Conservation (phyloP, 1,284 basidiomycete species). For the Papiliotrema nemorosa region DNA sequence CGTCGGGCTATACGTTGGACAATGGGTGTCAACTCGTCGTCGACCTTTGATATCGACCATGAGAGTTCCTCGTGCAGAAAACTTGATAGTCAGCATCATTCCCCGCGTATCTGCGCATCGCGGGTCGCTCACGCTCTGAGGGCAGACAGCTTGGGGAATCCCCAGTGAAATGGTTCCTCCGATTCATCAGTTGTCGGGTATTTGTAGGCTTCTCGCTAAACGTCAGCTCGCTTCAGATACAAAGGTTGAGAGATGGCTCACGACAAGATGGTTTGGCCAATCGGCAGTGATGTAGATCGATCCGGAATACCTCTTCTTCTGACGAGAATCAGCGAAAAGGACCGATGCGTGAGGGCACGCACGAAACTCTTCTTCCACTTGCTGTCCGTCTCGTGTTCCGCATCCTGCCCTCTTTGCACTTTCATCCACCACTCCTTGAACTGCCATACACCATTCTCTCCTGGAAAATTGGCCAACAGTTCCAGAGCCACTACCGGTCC, state of each 20-base stretch:
- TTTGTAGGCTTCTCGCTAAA: conserved; percentile 86
- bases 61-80: conserved; percentile 80
- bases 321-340: conserved; percentile 10
- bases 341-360: too few relatives aligned
- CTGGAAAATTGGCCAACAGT: conserved; percentile 83
- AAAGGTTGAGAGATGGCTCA: conserved; percentile 48
- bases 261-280: conserved; percentile 89
- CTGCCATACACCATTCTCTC: conserved; percentile 71
- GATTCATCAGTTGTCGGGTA: conserved; percentile 86
- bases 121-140: conserved; percentile 63
- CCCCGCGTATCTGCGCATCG: neutral
- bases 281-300: conserved; percentile 66
- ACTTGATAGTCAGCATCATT: conserved; percentile 49
- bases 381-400: conserved; percentile 63
- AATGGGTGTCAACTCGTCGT: conserved; percentile 87
- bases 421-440: conserved; percentile 95
- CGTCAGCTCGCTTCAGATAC: neutral
- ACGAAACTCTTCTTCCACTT: conserved; percentile 82
- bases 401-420: conserved; percentile 89
- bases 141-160: conserved; percentile 87
- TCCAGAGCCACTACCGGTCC: conserved; percentile 98
- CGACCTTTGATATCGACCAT: conserved; percentile 83
- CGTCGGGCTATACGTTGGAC: conserved; percentile 84
- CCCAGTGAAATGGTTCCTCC: conserved; percentile 96
- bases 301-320: conserved; percentile 87